Evolutionary conservation across 2,329 filamentous ascomycete species (phyloP).

Genomic region (Ophiobolus disseminans): DNA sequence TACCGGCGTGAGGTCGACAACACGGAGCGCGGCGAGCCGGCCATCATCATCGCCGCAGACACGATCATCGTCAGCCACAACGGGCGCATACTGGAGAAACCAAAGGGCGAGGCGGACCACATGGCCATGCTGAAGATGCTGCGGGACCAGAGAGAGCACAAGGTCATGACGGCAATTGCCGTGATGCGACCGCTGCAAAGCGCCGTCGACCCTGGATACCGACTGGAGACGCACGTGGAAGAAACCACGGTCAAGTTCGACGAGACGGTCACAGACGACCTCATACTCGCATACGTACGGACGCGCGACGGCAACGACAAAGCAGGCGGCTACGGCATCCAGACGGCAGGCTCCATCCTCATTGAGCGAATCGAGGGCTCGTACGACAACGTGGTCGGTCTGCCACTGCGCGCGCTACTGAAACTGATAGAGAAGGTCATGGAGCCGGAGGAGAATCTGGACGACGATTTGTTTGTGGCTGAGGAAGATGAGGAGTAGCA

Average conservation of each 20-base stretch:
- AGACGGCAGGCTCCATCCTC: conserved; percentile 84
- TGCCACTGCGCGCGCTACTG: conserved; percentile 81
- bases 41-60: conserved; percentile 86
- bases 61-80: conserved; percentile 81
- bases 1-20: conserved; percentile 67
- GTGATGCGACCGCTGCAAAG: conserved; percentile 84
- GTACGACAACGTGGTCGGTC: conserved; percentile 91
- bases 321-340: conserved; percentile 93
- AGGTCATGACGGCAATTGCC: conserved; percentile 84
- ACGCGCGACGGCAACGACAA: conserved; percentile 95
- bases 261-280: conserved; percentile 73
- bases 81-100: conserved; percentile 90
- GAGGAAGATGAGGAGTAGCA: conserved; percentile 17
- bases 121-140: conserved; percentile 82
- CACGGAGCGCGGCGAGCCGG: conserved; percentile 70
- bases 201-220: conserved; percentile 84
- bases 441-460: conserved; percentile 64
- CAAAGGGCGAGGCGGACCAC: conserved; percentile 80
- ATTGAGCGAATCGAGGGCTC: conserved; percentile 88
- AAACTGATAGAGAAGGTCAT: conserved; percentile 89
- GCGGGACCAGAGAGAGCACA: conserved; percentile 77
- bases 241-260: conserved; percentile 93
- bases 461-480: conserved; percentile 49
- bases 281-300: conserved; percentile 78
- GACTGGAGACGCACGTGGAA: conserved; percentile 80